These are phyloP conservation scores for Monilinia vaccinii-corymbosi DNA, from an alignment of 2,329 filamentous ascomycete species.

Conservation along the genomic window DNA sequence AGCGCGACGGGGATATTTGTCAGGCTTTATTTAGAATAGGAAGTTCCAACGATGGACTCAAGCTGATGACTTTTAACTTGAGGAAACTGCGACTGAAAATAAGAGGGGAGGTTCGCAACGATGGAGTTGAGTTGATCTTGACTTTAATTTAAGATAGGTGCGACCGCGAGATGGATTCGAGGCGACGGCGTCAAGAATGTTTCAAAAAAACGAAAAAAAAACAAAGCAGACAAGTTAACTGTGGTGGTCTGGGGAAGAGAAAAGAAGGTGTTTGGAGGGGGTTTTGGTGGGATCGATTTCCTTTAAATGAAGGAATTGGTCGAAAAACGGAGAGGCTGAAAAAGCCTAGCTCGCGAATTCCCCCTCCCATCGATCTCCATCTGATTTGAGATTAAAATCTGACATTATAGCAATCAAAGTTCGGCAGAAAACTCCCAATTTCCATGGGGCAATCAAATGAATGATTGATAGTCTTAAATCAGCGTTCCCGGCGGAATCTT, in stretches of 20 bases:
- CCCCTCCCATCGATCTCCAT: background rate
- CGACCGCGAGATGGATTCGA: no score
- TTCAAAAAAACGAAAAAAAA: no score
- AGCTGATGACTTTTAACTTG: no score
- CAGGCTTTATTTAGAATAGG: background rate
- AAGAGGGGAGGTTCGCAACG: no score
- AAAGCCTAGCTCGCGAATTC: background rate
- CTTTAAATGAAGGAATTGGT: background rate
- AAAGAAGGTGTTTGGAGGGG: background rate
- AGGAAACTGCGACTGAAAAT: background rate
- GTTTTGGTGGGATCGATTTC: background rate
- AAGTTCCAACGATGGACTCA: no score
- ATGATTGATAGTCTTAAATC: background rate
- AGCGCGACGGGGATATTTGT: background rate
- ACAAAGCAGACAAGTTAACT: no score
- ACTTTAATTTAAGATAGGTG: background rate
- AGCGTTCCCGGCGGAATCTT: background rate
- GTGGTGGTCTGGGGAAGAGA: background rate
- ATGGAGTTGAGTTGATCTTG: background rate
- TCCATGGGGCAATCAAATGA: background rate
- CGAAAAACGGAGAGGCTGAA: background rate
- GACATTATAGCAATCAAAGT: no score
- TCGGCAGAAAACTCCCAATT: no score
- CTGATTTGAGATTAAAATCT: no score
- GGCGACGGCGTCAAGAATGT: no score